Evolutionary conservation across 768 basidiomycete genomes (phyloP).

Genomic region (Suillus tomentosus): DNA sequence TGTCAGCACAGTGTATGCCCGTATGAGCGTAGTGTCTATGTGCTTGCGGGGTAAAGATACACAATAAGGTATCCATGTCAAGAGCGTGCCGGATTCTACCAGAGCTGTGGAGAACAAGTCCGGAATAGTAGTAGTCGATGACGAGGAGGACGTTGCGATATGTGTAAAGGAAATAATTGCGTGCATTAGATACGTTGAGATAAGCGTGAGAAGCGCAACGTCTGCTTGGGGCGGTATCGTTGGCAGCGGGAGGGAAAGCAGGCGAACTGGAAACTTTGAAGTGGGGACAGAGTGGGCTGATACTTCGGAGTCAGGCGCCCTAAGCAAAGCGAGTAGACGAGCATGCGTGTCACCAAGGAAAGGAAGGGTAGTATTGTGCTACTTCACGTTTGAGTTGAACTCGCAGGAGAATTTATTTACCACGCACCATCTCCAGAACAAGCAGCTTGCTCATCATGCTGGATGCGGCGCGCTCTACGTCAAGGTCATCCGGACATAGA

Average conservation of each 20-base stretch:
- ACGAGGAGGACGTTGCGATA: slow-evolving; percentile 22
- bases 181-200: slow-evolving; percentile 62
- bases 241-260: slow-evolving; percentile 49
- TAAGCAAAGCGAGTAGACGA: slow-evolving; percentile 33
- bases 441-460: slow-evolving; percentile 70
- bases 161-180: slow-evolving; percentile 46
- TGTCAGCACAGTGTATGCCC: slow-evolving; percentile 56
- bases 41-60: slow-evolving; percentile 51
- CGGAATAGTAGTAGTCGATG: background rate
- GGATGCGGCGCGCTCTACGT: slow-evolving; percentile 74
- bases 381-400: background rate
- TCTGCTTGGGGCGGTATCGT: slow-evolving; percentile 30
- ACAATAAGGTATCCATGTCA: slow-evolving; percentile 55
- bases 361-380: slow-evolving; percentile 56
- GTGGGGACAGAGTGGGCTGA: background rate
- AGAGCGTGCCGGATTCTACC: slow-evolving; percentile 36
- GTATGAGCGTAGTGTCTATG: slow-evolving; percentile 57
- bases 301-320: background rate
- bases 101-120: slow-evolving; percentile 35
- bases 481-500: slow-evolving; percentile 48
- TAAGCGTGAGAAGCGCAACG: slow-evolving; percentile 47
- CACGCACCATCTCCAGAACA: slow-evolving; percentile 68
- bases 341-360: slow-evolving; percentile 50
- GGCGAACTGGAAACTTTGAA: slow-evolving; percentile 20
- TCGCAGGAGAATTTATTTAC: background rate